phyloP scores from a whole-genome alignment of 2,329 filamentous ascomycete genomes.

The Stagonosporopsis cucurbitacearum region DNA sequence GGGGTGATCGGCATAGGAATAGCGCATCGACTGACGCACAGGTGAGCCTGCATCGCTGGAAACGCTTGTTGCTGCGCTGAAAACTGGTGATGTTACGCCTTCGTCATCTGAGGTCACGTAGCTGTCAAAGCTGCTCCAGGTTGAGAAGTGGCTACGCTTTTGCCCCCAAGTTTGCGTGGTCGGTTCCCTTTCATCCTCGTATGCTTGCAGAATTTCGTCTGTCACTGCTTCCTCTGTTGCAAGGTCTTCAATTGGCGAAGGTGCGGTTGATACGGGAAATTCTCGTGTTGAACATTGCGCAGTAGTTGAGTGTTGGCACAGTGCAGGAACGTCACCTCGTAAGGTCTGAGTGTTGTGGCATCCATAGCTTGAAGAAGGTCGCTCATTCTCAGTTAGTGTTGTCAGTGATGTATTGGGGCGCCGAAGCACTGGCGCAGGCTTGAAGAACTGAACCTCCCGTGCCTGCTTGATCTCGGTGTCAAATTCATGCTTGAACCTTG shows the following conservation, averaged over 20 bases:
- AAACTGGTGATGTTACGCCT: slow-evolving; percentile 38
- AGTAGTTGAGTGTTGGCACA: slow-evolving; percentile 39
- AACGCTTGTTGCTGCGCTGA: slow-evolving; percentile 43
- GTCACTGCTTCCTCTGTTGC: slow-evolving; percentile 6
- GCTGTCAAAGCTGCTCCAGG: slow-evolving; percentile 40
- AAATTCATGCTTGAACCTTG: slow-evolving; percentile 26
- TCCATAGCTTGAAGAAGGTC: slow-evolving; percentile 42
- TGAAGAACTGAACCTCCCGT: slow-evolving; percentile 21
- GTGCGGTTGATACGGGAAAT: background rate
- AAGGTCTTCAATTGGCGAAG: slow-evolving; percentile 7
- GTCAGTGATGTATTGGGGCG: slow-evolving; percentile 25
- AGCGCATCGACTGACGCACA: slow-evolving; percentile 27
- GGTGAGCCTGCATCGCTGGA: slow-evolving; percentile 36
- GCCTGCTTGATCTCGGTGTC: slow-evolving; percentile 20
- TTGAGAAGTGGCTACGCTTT: slow-evolving; percentile 42
- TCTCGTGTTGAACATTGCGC: slow-evolving; percentile 40
- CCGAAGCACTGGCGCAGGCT: slow-evolving; percentile 30
- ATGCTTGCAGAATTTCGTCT: slow-evolving; percentile 21
- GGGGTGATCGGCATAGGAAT: slow-evolving; percentile 24
- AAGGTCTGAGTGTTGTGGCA: slow-evolving; percentile 24
- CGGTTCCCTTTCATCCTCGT: slow-evolving; percentile 24
- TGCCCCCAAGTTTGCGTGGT: slow-evolving; percentile 24
- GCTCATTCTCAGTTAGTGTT: slow-evolving; percentile 24
- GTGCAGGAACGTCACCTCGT: slow-evolving; percentile 40
- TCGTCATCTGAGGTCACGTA: slow-evolving; percentile 37